Evolutionary conservation across 257 asterid species (phyloP).

Genomic region (Lycium barbarum): DNA sequence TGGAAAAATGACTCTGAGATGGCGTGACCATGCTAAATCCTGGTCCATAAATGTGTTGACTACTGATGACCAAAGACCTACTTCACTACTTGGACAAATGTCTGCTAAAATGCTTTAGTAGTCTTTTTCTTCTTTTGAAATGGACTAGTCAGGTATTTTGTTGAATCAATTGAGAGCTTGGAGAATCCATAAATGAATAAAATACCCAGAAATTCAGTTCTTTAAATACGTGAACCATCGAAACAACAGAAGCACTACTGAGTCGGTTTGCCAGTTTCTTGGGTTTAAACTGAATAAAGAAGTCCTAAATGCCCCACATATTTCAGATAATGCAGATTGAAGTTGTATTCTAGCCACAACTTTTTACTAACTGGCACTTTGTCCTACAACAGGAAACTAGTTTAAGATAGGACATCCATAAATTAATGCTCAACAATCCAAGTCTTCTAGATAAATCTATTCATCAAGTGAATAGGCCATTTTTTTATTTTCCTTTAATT

Average conservation of each 20-base stretch:
- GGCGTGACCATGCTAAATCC: background rate
- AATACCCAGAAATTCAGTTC: background rate
- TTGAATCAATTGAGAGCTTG: constrained; percentile 21
- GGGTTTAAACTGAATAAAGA: background rate
- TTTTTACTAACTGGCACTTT: constrained; percentile 17
- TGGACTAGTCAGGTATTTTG: background rate
- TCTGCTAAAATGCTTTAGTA: background rate
- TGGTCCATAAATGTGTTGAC: constrained; percentile 4
- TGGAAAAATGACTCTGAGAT: background rate
- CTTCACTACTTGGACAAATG: constrained; percentile 18
- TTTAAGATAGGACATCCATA: constrained; percentile 18
- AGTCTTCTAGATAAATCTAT: constrained; percentile 18
- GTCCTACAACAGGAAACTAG: constrained; percentile 8
- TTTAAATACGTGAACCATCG: background rate
- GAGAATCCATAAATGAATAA: constrained; percentile 5
- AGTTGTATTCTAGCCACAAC: background rate
- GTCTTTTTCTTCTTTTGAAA: background rate
- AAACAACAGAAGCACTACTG: constrained; percentile 14
- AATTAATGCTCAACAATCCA: constrained; percentile 24
- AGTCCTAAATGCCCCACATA: background rate
- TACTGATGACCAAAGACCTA: background rate
- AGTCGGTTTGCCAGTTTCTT: background rate
- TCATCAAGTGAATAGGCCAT: constrained; percentile 4
- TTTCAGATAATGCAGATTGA: background rate
- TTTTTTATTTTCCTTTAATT: background rate